Evolutionary conservation across 2,329 filamentous ascomycete species (phyloP), one percentile per base, ranked within the genome.

Genomic region (Beauveria rudraprayagi): DNA sequence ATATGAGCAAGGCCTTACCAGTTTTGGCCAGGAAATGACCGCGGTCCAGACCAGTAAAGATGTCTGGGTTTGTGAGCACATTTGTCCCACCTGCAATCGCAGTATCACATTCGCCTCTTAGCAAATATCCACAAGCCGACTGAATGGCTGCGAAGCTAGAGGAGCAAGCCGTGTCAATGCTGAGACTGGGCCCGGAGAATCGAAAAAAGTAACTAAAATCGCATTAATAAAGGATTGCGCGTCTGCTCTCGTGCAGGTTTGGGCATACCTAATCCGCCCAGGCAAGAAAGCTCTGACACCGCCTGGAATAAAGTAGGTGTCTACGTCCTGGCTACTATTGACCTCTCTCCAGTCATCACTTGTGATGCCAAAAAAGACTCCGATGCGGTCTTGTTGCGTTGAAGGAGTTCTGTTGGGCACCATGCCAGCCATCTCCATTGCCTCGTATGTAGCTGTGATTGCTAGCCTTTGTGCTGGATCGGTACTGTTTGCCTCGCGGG

Each of bases 291-390:
- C 81, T 19, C 82, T 73, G 7, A 72, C 71, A 30, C 76, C 76
- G 22, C 80, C 80, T 0, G 82, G 77, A 50, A 84, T 80, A 65
- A 72, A 81, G 67, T 84, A 83, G 0, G 80, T 83, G 60, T 78
- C 77, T n/a, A 84, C 76, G 6, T 89, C 84, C 68, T 92, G 86
- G 0, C 83, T 83, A 10, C 83, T 84, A 69, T 92, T 92, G 62
- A 89, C 84, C 82, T 92, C 89, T 75, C 86, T 81, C 82, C 86
- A 92, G 69, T 92, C 90, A 64, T 92, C 87, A 56, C 86, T 90
- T 1, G 89, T 89, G 69, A 89, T 85, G 28, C 89, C 90, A 64
- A 90, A 91, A 68, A 89, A 92, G 0, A 85, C 87, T 43, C 88
- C 89, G 41, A 91, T 84, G 0, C 78, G 73, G n/a, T 76, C 67